These are phyloP conservation scores for Podochytrium sp. DNA, from an alignment of 192 early-diverging fungal genomes.

Conservation along the genomic window DNA sequence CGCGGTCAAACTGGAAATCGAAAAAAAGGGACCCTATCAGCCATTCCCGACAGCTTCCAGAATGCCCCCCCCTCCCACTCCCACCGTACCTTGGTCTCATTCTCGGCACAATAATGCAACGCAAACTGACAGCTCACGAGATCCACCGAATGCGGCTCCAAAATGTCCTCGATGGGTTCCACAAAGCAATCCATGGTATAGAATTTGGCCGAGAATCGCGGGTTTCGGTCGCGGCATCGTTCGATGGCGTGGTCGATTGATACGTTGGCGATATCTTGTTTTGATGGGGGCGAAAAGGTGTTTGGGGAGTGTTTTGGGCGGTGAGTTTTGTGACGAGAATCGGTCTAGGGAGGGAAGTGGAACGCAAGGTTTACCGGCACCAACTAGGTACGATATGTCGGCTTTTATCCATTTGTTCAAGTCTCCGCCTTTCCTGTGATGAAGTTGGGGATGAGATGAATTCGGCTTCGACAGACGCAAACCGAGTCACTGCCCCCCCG, in stretches of 20 bases:
- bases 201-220: conserved; percentile 75
- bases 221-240: conserved; percentile 63
- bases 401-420: conserved; percentile 63
- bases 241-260: conserved; percentile 82
- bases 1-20: conserved; percentile 53
- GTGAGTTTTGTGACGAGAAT: too few relatives aligned
- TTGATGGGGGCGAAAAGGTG: not conserved
- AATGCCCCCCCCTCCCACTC: too few relatives aligned
- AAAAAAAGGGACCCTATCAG: too few relatives aligned
- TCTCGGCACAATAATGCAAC: conserved; percentile 93
- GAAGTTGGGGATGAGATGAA: not conserved
- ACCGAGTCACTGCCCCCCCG: conserved; percentile 85
- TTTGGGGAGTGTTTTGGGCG: not conserved
- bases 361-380: conserved; percentile 78
- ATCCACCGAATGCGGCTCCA: conserved; percentile 46
- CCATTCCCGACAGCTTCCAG: conserved; percentile 90
- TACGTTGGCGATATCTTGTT: conserved; percentile 83
- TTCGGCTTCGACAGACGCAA: conserved; percentile 59
- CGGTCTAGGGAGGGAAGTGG: too few relatives aligned
- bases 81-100: conserved; percentile 75
- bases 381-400: conserved; percentile 73
- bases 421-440: conserved; percentile 37
- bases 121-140: conserved; percentile 97
- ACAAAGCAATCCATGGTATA: conserved; percentile 86
- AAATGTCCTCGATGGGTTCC: not conserved